Conservation (phyloP, 2,329 filamentous ascomycete species). For the Microthyrium microscopicum region DNA sequence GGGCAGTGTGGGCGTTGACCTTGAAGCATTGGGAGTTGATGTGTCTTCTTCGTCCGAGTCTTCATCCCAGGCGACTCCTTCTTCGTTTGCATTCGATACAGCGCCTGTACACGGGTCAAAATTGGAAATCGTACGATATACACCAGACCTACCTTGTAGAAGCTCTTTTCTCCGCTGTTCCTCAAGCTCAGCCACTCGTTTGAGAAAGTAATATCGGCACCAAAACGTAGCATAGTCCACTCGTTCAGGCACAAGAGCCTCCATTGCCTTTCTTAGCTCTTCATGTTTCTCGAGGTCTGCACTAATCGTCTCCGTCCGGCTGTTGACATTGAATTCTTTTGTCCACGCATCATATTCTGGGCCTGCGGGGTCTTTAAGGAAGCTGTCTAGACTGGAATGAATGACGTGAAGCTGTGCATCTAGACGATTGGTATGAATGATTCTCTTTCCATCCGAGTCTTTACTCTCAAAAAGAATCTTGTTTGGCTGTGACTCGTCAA, state of each 20-base stretch:
- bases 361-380: conserved; percentile 63
- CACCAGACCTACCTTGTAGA: conserved; percentile 53
- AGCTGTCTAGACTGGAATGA: conserved; percentile 65
- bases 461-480: conserved; percentile 84
- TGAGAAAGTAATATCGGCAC: conserved; percentile 87
- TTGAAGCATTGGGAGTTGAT: conserved; percentile 9
- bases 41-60: conserved; percentile 43
- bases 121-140: neutral
- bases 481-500: conserved; percentile 19
- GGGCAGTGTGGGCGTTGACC: conserved; percentile 15
- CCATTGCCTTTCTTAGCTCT: conserved; percentile 78
- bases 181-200: conserved; percentile 83
- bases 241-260: conserved; percentile 81
- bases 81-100: conserved; percentile 55
- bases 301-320: conserved; percentile 70
- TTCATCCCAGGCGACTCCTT: conserved; percentile 53
- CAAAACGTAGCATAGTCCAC: conserved; percentile 87
- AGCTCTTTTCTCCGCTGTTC: conserved; percentile 79
- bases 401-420: conserved; percentile 94
- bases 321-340: conserved; percentile 59
- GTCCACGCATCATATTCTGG: conserved; percentile 61
- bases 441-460: conserved; percentile 72
- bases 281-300: conserved; percentile 70
- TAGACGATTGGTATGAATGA: conserved; percentile 86
- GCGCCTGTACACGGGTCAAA: conserved; percentile 33